phyloP scores from a whole-genome alignment of 345 rosid species.

The Gossypium rotundifolium region DNA sequence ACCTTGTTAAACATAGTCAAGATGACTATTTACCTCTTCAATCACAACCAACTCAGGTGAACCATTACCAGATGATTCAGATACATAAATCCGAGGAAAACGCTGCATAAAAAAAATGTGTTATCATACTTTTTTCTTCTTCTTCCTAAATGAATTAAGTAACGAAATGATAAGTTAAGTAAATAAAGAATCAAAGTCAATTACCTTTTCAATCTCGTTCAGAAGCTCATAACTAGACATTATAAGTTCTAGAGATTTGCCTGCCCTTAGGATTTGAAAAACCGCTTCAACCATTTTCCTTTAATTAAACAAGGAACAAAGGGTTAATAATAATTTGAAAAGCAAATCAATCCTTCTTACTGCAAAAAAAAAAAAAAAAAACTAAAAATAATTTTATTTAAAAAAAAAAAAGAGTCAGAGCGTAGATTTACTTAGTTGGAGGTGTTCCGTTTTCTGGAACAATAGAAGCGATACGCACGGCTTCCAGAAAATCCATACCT shows the following conservation, averaged over 20 bases:
- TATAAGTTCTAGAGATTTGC: conserved; percentile 56
- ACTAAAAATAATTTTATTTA: neutral
- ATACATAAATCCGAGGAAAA: neutral
- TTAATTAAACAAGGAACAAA: conserved; percentile 2
- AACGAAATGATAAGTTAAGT: neutral
- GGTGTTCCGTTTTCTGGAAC: conserved; percentile 40
- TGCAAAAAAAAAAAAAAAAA: neutral
- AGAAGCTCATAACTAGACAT: conserved; percentile 70
- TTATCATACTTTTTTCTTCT: too few species aligned
- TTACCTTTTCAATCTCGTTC: conserved; percentile 56
- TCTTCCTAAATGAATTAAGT: neutral
- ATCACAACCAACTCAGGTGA: neutral
- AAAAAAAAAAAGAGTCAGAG: neutral
- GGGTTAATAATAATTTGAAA: neutral
- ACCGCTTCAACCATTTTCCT: conserved; percentile 77
- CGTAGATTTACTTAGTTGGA: conserved; percentile 47
- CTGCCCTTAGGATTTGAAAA: conserved; percentile 54
- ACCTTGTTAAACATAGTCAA: neutral
- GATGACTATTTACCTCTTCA: conserved; percentile 2
- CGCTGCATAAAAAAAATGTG: conserved; percentile 21
- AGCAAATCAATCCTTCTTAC: neutral
- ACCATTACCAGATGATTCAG: conserved; percentile 3
- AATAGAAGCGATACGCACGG: conserved; percentile 59
- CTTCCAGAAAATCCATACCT: conserved; percentile 76
- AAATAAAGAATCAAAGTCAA: conserved; percentile 3